A percentile compares a stretch with the other conserved stretches of the same genome.
Evolutionary conservation across 1,139 yeast species (phyloP).

Genomic region (Suhomyces choctaworum): DNA sequence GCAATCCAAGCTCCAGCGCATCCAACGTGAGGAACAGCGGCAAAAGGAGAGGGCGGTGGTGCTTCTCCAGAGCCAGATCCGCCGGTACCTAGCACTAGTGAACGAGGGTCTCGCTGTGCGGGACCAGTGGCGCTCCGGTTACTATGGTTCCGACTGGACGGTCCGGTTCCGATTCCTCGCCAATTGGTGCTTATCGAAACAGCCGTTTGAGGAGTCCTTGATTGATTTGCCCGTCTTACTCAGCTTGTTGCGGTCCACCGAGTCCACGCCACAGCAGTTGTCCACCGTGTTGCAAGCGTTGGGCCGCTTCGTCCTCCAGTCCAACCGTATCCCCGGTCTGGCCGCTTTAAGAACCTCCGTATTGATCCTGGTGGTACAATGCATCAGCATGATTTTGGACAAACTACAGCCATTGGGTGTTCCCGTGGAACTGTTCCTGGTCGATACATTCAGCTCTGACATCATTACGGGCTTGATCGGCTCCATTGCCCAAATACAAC

Average conservation of each 20-base stretch:
- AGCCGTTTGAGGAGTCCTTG: conserved; percentile 3
- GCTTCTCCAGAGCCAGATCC: conserved; percentile 49
- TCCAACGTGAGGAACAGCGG: conserved; percentile 59
- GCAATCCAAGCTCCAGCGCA: conserved; percentile 66
- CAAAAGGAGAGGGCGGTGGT: conserved; percentile 49
- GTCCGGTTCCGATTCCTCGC: conserved; percentile 21
- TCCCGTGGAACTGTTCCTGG: not conserved
- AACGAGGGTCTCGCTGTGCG: conserved; percentile 15
- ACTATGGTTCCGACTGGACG: conserved; percentile 13
- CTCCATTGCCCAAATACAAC: not conserved
- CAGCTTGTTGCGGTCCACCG: not conserved
- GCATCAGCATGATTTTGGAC: conserved; percentile 4
- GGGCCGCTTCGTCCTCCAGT: not conserved
- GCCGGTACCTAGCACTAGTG: conserved; percentile 36
- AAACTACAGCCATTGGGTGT: not conserved
- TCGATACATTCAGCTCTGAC: not conserved
- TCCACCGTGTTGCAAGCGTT: not conserved
- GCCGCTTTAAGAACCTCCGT: not conserved
- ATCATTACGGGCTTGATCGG: conserved; percentile 4
- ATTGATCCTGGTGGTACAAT: conserved; percentile 1
- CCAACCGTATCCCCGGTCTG: not conserved
- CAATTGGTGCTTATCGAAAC: conserved; percentile 16
- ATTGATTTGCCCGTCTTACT: conserved; percentile 4
- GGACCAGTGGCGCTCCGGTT: conserved; percentile 8
- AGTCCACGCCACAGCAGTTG: not conserved